Base-by-base conservation (phyloP, 2,329 filamentous ascomycete genomes). In the Alternaria novae-zelandiae region DNA sequence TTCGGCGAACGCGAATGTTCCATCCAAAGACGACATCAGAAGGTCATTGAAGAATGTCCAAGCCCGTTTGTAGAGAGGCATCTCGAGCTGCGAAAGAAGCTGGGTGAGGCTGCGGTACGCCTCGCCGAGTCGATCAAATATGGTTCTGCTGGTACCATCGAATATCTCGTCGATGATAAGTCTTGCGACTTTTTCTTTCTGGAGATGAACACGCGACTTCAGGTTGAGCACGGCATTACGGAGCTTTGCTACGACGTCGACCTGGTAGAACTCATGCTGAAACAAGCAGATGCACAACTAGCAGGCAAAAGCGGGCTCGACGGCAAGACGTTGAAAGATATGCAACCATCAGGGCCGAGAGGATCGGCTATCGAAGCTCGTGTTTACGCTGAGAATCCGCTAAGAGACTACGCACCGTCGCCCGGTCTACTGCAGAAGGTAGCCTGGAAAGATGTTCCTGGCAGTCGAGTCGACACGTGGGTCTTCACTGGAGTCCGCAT, bases 1-100 rank as follows among this genome's bases (percentile, higher is more conserved):
- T 87, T 97, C 28, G 93, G 93, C 20, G 94, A 97, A 81, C 86
- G 94, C 59, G 94, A 97, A 78, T 97, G 94, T 80, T 95, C 91
- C 55, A 86, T 97, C 12, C 94, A 97, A 81, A 84, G 94, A 67
- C 84, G 94, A 44, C 93, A 97, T 76, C 94, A 97, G 78, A 97
- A 97, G 82, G 91, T 97, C 45, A 86, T 97, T 21, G 94, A 97
- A 78, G 94, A 97, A 80, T 94, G 91, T 4, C 94, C 94, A 0
- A 93, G 92, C 13, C 93, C 93, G 0, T 89, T 90, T 63, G 81
- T 88, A 0, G 79, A 81, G 53, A 80, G 73, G 45, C 80, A 84
- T 57, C 77, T 78, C 1, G 77, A 78, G 86, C 89, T 88, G 84
- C 90, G 73, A 78, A 87, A 82, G 86, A 88, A 78, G 86, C 87